Base-by-base conservation (phyloP, 305 asterid genomes). In the Fraxinus paxiana region DNA sequence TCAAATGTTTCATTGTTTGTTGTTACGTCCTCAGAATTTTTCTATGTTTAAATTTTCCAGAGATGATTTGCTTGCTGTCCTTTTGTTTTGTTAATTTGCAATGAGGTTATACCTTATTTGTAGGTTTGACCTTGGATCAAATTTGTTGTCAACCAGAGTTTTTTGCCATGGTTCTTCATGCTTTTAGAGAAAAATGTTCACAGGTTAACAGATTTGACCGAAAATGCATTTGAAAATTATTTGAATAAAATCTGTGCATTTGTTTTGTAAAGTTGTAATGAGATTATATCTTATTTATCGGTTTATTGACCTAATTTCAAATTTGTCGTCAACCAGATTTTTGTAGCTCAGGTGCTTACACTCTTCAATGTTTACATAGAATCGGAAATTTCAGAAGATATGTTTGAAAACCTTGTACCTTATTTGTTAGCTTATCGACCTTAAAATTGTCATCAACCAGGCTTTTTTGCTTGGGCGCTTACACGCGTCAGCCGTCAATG, bases 191-290 rank as follows among this genome's bases (percentile, higher is more conserved):
- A 48, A 48, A 15, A 48, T 48, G 59, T 48, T 48, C 59, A 46
- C 56, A 48, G 59, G 18, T n/a, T 48, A 48, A 15, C 20, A 48
- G 59, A 48, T 48, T 48, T 15, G n/a, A 18, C 20, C 0, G 18
- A 48, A 48, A 46, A 79, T 54, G 85, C 56, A 78, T 83, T 74
- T 81, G 79, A 76, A 76, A 73, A 79, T 80, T 79, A 77, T 83
- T 48, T 48, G 59, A 18, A 48, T 48, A 71, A 80, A 73, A 76
- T 70, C 13, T 37, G 61, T 73, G 10, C 17, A 61, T 48, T 48
- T 48, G 7, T 48, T 48, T 48, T 48, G 59, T 15, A 15, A 48
- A 13, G 17, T 48, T 48, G 7, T 13, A 48, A 48, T 48, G 59
- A 48, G 59, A 79, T 73, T 81, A 69, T 56, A 77, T 43, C 38